phyloP scores from a whole-genome alignment of 768 basidiomycete species.

The Neoboletus subvelutipes region DNA sequence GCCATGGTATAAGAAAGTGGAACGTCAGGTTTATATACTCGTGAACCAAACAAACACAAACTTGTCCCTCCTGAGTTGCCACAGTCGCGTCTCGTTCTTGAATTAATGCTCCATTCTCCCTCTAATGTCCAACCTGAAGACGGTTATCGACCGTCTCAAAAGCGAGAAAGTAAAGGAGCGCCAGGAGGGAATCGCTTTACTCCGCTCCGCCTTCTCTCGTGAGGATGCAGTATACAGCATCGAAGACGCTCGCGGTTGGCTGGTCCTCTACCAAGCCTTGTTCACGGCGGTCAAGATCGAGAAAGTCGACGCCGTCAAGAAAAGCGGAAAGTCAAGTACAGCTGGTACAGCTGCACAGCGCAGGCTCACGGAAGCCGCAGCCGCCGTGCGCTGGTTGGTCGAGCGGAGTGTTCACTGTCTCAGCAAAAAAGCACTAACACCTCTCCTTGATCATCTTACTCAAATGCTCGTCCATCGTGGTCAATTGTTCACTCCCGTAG shows the following conservation, averaged over 20 bases:
- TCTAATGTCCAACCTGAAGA: slow-evolving; percentile 43
- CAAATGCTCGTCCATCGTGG: slow-evolving; percentile 55
- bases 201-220: slow-evolving; percentile 52
- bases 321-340: slow-evolving; percentile 40
- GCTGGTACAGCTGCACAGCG: slow-evolving; percentile 48
- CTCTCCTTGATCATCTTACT: slow-evolving; percentile 63
- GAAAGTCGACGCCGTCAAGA: slow-evolving; percentile 45
- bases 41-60: slow-evolving; percentile 33
- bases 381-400: slow-evolving; percentile 69
- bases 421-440: slow-evolving; percentile 51
- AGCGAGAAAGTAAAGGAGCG: slow-evolving; percentile 71
- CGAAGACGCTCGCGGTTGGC: slow-evolving; percentile 51
- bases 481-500: slow-evolving; percentile 58
- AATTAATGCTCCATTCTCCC: slow-evolving; percentile 2
- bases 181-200: slow-evolving; percentile 54
- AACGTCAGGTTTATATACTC: slow-evolving; percentile 24
- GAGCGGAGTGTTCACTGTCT: slow-evolving; percentile 59
- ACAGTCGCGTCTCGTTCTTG: slow-evolving; percentile 19
- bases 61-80: slow-evolving; percentile 5
- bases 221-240: slow-evolving; percentile 43
- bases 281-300: slow-evolving; percentile 68
- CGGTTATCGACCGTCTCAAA: slow-evolving; percentile 50
- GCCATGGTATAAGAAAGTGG: slow-evolving; percentile 37
- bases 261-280: slow-evolving; percentile 68
- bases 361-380: slow-evolving; percentile 66